A percentile compares a stretch with the other conserved stretches of the same genome.
Evolutionary conservation across 164 flowering plant species (phyloP).

Genomic region (Nymphaea thermarum): DNA sequence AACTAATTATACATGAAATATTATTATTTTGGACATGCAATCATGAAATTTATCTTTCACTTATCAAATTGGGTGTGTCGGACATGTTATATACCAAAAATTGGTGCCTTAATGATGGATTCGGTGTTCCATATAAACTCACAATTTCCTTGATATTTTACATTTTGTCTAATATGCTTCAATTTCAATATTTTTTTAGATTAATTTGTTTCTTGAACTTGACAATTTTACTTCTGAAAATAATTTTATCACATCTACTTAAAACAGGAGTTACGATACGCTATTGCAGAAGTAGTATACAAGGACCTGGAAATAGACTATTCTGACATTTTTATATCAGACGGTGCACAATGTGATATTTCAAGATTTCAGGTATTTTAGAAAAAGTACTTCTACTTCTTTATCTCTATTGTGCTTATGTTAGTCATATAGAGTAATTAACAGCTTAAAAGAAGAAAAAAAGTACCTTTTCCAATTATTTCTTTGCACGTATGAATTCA

Average conservation of each 20-base stretch:
- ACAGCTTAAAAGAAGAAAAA: not conserved
- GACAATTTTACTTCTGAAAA: not conserved
- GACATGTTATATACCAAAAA: not conserved
- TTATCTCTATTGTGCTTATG: not conserved
- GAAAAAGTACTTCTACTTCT: too few relatives aligned
- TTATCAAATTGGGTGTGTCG: too few relatives aligned
- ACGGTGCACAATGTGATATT: conserved; percentile 88
- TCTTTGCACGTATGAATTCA: not conserved
- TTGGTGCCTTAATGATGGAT: not conserved
- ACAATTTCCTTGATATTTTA: not conserved
- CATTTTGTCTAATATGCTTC: not conserved
- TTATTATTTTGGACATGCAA: too few relatives aligned
- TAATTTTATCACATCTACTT: not conserved
- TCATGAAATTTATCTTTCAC: too few relatives aligned
- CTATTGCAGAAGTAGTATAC: conserved; percentile 48
- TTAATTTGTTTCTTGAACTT: not conserved
- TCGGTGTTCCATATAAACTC: not conserved
- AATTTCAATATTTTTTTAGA: not conserved
- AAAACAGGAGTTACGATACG: conserved; percentile 48
- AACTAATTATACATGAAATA: too few relatives aligned
- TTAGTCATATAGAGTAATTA: not conserved
- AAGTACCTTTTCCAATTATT: not conserved
- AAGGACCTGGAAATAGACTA: conserved; percentile 26
- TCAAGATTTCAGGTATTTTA: conserved; percentile 71
- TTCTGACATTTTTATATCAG: conserved; percentile 75